Conservation (phyloP, 768 basidiomycete species). For the Xanthoconium stramineum region DNA sequence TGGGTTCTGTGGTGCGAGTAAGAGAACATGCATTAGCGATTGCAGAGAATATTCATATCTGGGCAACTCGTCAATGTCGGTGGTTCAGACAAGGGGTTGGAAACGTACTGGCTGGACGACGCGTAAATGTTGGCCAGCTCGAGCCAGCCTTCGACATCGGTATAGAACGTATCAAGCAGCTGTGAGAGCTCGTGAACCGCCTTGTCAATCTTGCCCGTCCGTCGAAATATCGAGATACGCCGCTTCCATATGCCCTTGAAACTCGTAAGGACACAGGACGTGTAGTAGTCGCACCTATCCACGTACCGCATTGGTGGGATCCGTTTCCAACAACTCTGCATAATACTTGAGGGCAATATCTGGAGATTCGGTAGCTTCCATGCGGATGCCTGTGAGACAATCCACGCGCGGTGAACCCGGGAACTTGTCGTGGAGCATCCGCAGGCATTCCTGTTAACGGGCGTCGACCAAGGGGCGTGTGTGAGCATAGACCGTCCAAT, state of each 20-base stretch:
- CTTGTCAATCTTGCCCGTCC: conserved; percentile 57
- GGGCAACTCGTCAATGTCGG: not conserved
- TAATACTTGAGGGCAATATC: conserved; percentile 63
- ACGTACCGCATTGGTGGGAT: conserved; percentile 71
- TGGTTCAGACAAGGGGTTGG: not conserved
- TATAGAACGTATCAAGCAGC: conserved; percentile 84
- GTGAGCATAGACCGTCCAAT: conserved; percentile 5
- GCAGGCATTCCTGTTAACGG: conserved; percentile 36
- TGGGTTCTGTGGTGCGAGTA: conserved; percentile 83
- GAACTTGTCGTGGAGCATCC: conserved; percentile 62
- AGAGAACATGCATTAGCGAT: conserved; percentile 74
- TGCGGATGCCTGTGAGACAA: conserved; percentile 70
- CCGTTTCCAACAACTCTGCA: conserved; percentile 53
- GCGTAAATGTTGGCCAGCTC: conserved; percentile 82
- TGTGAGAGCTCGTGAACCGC: conserved; percentile 69
- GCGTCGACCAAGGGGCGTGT: not conserved
- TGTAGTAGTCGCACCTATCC: not conserved
- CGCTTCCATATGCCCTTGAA: conserved; percentile 70
- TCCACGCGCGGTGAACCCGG: conserved; percentile 78
- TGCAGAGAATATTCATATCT: conserved; percentile 76
- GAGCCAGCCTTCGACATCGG: conserved; percentile 84
- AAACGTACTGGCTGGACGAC: conserved; percentile 66
- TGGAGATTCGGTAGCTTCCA: conserved; percentile 64
- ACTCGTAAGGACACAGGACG: not conserved
- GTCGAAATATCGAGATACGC: conserved; percentile 68